A percentile compares a stretch with the other conserved stretches of the same genome.
phyloP scores from a whole-genome alignment of 148 eudicot species.

The Fagopyrum esculentum region DNA sequence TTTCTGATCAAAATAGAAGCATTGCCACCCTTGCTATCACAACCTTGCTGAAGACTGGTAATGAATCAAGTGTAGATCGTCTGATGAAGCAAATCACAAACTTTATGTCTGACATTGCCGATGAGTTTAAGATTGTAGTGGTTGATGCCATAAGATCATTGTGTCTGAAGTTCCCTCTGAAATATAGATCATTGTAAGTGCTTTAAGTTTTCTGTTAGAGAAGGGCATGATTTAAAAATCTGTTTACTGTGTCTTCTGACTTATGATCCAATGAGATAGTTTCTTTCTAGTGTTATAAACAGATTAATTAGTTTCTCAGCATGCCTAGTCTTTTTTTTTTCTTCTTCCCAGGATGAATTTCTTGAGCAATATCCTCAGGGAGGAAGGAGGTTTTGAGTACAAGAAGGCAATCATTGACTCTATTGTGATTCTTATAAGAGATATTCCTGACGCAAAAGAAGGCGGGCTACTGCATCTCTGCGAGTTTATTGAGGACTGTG shows the following conservation, averaged over 20 bases:
- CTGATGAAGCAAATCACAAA: slow-evolving; percentile 97
- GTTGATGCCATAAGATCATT: slow-evolving; percentile 92
- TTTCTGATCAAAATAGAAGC: slow-evolving; percentile 97
- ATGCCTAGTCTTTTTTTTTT: background rate
- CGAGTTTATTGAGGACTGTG: slow-evolving; percentile 99
- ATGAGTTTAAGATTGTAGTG: slow-evolving; percentile 98
- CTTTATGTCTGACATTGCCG: slow-evolving; percentile 98
- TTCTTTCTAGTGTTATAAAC: background rate
- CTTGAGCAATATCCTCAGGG: slow-evolving; percentile 92
- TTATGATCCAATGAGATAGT: background rate
- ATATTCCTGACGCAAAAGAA: slow-evolving; percentile 98
- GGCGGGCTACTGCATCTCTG: slow-evolving; percentile 91
- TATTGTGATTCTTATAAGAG: slow-evolving; percentile 88
- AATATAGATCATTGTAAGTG: slow-evolving; percentile 89
- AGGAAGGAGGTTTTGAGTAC: slow-evolving; percentile 98
- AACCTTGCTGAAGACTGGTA: slow-evolving; percentile 89
- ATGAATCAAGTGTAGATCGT: slow-evolving; percentile 93
- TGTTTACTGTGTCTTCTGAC: background rate
- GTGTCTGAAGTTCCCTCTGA: slow-evolving; percentile 94
- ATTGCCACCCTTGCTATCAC: slow-evolving; percentile 99
- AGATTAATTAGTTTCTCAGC: background rate
- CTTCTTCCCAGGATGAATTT: slow-evolving; percentile 71
- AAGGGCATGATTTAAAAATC: background rate
- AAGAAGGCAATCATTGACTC: slow-evolving; percentile 97
- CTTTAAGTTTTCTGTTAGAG: background rate